These are phyloP conservation scores for Ganoderma sp. DNA, from an alignment of 1,284 basidiomycete species.

Conservation along the genomic window DNA sequence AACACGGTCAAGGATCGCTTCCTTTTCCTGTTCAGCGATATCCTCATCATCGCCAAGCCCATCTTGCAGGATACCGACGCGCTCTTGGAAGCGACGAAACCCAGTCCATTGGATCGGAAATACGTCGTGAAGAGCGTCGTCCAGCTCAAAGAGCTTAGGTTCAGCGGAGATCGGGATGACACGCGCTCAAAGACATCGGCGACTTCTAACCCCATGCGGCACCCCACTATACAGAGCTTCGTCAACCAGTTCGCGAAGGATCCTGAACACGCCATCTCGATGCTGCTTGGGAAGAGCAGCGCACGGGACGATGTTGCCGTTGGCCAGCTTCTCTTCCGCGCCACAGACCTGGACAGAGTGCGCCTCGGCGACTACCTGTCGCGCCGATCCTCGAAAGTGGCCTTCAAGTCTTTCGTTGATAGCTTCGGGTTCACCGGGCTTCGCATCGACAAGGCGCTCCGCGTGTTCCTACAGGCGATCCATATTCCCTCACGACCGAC, in stretches of 20 bases:
- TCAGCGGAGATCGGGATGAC: conserved; percentile 70
- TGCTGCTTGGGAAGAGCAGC: conserved; percentile 64
- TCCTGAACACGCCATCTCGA: conserved; percentile 72
- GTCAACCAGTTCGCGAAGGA: conserved; percentile 76
- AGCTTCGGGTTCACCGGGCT: conserved; percentile 85
- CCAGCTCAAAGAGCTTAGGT: conserved; percentile 72
- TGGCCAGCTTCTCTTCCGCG: conserved; percentile 85
- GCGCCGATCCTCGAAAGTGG: conserved; percentile 69
- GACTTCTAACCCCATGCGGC: conserved; percentile 47
- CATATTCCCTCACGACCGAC: conserved; percentile 64
- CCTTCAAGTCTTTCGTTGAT: conserved; percentile 86
- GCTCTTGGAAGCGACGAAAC: conserved; percentile 62
- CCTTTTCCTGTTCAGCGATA: conserved; percentile 94
- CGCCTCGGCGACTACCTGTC: conserved; percentile 85
- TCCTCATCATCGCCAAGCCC: conserved; percentile 87
- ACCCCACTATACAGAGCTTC: conserved; percentile 72
- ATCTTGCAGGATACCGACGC: conserved; percentile 67
- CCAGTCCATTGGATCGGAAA: conserved; percentile 77
- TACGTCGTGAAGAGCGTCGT: conserved; percentile 91
- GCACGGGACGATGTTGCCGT: conserved; percentile 68
- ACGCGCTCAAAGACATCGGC: conserved; percentile 49
- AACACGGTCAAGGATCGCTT: conserved; percentile 97
- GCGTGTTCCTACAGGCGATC: conserved; percentile 86
- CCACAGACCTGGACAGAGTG: conserved; percentile 83
- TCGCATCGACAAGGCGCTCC: conserved; percentile 87